phyloP scores from a whole-genome alignment of 495 filamentous ascomycete species.

The Penicillium subrubescens region DNA sequence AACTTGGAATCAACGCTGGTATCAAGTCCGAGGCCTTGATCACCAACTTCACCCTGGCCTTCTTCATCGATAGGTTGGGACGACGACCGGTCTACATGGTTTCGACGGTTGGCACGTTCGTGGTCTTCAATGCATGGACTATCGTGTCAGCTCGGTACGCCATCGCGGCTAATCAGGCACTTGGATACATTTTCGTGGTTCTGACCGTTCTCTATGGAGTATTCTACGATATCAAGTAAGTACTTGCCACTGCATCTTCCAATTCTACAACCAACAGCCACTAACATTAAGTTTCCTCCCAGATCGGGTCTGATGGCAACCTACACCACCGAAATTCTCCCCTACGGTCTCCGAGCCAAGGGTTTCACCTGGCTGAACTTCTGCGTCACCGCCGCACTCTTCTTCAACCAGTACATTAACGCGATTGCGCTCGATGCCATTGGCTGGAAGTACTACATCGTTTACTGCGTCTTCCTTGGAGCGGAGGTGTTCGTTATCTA shows the following conservation, averaged over 20 bases:
- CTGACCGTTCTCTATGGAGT: constrained; percentile 30
- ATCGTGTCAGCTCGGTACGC: constrained; percentile 39
- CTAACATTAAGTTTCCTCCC: not conserved
- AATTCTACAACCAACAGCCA: too few species aligned
- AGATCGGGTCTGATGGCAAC: constrained; percentile 9
- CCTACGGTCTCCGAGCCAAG: constrained; percentile 32
- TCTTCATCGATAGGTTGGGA: constrained; percentile 63
- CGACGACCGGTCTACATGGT: constrained; percentile 60
- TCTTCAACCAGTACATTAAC: constrained; percentile 34
- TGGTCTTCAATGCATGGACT: constrained; percentile 57
- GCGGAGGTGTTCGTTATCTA: constrained; percentile 30
- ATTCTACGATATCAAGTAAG: constrained; percentile 5
- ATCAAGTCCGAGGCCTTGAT: constrained; percentile 64
- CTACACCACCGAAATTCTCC: constrained; percentile 29
- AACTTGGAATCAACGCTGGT: constrained; percentile 61
- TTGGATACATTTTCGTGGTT: constrained; percentile 57
- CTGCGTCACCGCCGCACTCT: constrained; percentile 7
- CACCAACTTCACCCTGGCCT: constrained; percentile 62
- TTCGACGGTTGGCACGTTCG: constrained; percentile 58
- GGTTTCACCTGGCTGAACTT: constrained; percentile 21
- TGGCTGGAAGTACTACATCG: constrained; percentile 43
- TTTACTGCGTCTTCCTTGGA: constrained; percentile 36
- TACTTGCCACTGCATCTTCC: not conserved
- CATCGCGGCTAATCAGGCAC: not conserved
- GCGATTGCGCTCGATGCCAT: constrained; percentile 37